Percentiles rank a stretch among this genome's conserved stretches.
Conservation (phyloP, 192 early-diverging fungal genomes). For the Blastocladiella britannica region DNA sequence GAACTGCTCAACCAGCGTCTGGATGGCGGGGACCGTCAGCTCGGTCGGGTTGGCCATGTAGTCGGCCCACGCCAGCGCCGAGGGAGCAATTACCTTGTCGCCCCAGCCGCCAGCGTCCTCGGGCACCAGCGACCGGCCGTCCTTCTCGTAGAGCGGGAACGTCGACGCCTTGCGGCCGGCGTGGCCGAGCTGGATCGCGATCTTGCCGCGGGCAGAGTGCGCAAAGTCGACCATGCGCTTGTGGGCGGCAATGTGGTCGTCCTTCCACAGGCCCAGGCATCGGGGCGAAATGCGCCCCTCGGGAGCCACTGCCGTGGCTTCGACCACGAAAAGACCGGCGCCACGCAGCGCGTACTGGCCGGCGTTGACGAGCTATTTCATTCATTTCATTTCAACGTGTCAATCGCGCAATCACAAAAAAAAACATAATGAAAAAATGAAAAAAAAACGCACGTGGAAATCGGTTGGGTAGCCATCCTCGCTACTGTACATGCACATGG, state of each 20-base stretch:
- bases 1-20: constrained; percentile 35
- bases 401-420: not conserved
- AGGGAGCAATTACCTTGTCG: constrained; percentile 46
- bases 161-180: constrained; percentile 55
- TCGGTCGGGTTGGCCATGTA: constrained; percentile 27
- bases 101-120: constrained; percentile 43
- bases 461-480: constrained; percentile 42
- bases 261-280: constrained; percentile 62
- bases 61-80: constrained; percentile 21
- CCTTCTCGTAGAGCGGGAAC: constrained; percentile 7
- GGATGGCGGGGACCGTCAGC: constrained; percentile 45
- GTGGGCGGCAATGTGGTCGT: constrained; percentile 46
- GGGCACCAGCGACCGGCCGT: constrained; percentile 9
- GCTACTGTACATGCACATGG: constrained; percentile 66
- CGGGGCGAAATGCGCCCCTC: constrained; percentile 59
- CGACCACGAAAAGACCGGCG: constrained; percentile 56
- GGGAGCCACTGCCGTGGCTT: constrained; percentile 49
- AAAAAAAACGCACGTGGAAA: no score
- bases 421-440: constrained; percentile 3
- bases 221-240: constrained; percentile 36
- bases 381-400: constrained; percentile 3
- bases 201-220: constrained; percentile 32
- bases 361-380: constrained; percentile 22
- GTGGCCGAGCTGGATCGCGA: constrained; percentile 64
- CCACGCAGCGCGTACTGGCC: constrained; percentile 56